Percentiles rank a stretch among this genome's conserved stretches.
These are phyloP conservation scores for Mycena rebaudengoi DNA, from an alignment of 768 basidiomycete genomes.

Conservation along the genomic window DNA sequence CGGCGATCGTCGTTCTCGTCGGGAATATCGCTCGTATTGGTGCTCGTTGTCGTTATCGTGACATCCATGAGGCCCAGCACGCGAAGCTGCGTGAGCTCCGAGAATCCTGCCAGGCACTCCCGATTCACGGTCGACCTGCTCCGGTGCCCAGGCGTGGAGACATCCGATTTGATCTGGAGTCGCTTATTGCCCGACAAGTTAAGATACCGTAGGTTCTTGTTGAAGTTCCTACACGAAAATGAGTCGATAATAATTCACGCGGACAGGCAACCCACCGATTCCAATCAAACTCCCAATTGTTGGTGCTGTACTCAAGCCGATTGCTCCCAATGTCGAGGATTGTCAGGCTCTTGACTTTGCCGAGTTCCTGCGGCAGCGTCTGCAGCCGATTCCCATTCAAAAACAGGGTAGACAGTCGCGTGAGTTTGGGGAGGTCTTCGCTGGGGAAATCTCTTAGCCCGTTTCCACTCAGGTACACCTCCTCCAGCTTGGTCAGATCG, in stretches of 20 bases:
- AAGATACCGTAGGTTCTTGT: slow-evolving; percentile 90
- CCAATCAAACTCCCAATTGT: slow-evolving; percentile 99
- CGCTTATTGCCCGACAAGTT: slow-evolving; percentile 98
- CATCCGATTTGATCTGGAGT: slow-evolving; percentile 90
- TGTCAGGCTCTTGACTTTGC: slow-evolving; percentile 78
- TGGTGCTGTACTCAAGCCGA: slow-evolving; percentile 93
- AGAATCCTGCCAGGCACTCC: slow-evolving; percentile 80
- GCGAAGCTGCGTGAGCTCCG: slow-evolving; percentile 82
- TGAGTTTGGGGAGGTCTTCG: slow-evolving; percentile 83
- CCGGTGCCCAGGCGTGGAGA: slow-evolving; percentile 42
- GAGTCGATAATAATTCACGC: not conserved
- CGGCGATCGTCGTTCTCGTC: slow-evolving; percentile 90
- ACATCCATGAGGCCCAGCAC: slow-evolving; percentile 99
- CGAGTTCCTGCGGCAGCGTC: slow-evolving; percentile 90
- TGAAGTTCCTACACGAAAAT: slow-evolving; percentile 83
- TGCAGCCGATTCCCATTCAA: slow-evolving; percentile 95
- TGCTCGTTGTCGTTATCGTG: slow-evolving; percentile 73
- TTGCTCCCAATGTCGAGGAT: slow-evolving; percentile 96
- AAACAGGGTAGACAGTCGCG: slow-evolving; percentile 76
- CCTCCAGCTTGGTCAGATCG: slow-evolving; percentile 74
- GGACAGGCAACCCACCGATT: slow-evolving; percentile 76
- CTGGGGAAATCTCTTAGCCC: slow-evolving; percentile 89
- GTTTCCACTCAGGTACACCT: slow-evolving; percentile 96
- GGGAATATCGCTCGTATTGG: slow-evolving; percentile 67
- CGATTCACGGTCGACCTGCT: slow-evolving; percentile 36